Conservation (phyloP, 176 grass and related monocot species). For the Carex cristatella region DNA sequence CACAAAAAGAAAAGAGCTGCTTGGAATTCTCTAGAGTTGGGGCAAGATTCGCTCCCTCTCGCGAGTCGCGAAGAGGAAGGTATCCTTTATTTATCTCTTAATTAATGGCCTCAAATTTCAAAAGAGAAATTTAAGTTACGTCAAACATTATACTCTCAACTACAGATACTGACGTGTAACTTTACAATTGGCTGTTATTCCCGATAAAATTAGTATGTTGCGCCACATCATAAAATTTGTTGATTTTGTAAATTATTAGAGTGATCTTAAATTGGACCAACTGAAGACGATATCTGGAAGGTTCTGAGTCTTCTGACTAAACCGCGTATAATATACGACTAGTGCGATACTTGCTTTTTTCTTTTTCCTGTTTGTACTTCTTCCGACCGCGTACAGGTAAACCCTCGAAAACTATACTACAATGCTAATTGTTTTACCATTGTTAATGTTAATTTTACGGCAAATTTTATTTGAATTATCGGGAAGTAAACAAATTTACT, state of each 20-base stretch:
- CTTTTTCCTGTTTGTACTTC: not conserved
- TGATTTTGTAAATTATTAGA: not conserved
- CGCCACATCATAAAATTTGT: not conserved
- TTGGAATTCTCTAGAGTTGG: slow-evolving; percentile 11
- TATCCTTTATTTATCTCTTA: slow-evolving; percentile 6
- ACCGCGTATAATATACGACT: not conserved
- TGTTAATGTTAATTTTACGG: too few species aligned
- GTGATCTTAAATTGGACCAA: not conserved
- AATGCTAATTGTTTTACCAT: too few species aligned
- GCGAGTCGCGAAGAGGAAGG: not conserved
- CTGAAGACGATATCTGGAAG: not conserved
- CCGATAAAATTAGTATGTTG: not conserved
- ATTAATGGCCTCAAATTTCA: not conserved
- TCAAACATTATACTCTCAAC: not conserved
- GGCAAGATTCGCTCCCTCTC: not conserved
- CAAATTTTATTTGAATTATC: too few species aligned
- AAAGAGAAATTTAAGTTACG: not conserved
- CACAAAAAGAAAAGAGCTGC: not conserved
- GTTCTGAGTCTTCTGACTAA: not conserved
- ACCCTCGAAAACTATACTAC: not conserved
- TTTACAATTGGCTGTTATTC: not conserved
- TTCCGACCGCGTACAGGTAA: not conserved
- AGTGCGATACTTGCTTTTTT: not conserved
- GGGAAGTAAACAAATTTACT: too few species aligned
- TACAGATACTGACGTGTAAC: not conserved